These are phyloP conservation scores for Irpex sp. DNA, from an alignment of 1,284 basidiomycete species.

Conservation along the genomic window DNA sequence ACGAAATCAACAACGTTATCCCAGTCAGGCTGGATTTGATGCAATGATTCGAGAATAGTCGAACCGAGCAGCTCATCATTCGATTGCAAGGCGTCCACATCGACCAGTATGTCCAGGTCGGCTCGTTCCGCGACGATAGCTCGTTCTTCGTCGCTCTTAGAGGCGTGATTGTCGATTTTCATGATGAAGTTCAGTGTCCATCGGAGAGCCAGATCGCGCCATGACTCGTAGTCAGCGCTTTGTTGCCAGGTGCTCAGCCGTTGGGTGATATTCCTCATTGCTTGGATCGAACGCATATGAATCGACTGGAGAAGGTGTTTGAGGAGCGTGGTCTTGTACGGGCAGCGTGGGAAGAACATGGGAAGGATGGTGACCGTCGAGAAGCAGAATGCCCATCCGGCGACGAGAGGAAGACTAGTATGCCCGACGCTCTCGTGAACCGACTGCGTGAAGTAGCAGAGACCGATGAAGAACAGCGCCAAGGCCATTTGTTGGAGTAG, in stretches of 20 bases:
- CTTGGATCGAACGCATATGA: neutral
- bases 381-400: neutral
- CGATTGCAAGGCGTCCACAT: neutral
- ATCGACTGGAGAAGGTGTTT: neutral
- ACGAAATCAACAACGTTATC: neutral
- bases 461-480: neutral
- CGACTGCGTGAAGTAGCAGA: neutral
- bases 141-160: neutral
- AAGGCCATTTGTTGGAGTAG: neutral
- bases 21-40: neutral
- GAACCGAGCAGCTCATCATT: slow-evolving; percentile 1
- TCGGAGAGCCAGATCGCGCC: neutral
- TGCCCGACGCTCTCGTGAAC: neutral
- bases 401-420: neutral
- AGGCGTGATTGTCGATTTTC: neutral
- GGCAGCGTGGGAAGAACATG: neutral
- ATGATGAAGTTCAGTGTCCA: neutral
- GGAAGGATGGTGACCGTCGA: neutral
- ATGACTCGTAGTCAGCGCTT: neutral
- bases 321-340: neutral
- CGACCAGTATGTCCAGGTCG: neutral
- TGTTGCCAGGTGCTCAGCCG: neutral
- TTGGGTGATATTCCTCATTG: neutral
- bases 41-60: neutral
- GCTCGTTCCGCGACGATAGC: neutral